phyloP scores from a whole-genome alignment of 2,329 filamentous ascomycete species.

The Zymoseptoria pseudotritici region DNA sequence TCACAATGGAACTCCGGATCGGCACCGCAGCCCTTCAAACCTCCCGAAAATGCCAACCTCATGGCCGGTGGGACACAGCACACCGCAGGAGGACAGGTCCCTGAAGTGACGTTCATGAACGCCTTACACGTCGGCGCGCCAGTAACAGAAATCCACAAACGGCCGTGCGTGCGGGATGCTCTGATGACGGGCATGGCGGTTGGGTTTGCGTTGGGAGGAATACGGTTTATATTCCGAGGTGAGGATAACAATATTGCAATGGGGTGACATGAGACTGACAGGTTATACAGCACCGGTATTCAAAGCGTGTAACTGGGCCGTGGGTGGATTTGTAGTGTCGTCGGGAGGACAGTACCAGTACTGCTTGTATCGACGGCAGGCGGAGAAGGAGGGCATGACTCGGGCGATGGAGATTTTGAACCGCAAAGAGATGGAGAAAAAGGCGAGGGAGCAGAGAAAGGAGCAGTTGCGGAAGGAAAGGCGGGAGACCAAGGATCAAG shows the following conservation, averaged over 20 bases:
- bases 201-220: conserved; percentile 66
- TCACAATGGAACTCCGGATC: conserved; percentile 27
- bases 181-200: conserved; percentile 75
- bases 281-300: conserved; percentile 48
- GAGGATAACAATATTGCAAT: conserved; percentile 17
- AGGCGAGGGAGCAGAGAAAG: conserved; percentile 43
- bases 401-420: conserved; percentile 76
- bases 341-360: conserved; percentile 74
- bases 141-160: conserved; percentile 64
- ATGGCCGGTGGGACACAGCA: conserved; percentile 51
- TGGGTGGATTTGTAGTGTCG: conserved; percentile 63
- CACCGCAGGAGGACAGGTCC: conserved; percentile 57
- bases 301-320: conserved; percentile 76
- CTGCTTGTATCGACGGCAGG: conserved; percentile 65
- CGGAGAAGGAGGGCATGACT: conserved; percentile 77
- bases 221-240: conserved; percentile 72
- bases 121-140: conserved; percentile 61
- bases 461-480: conserved; percentile 34
- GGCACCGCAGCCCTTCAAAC: conserved; percentile 15
- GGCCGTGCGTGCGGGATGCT: conserved; percentile 77
- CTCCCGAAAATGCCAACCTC: conserved; percentile 45
- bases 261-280: conserved; percentile 5
- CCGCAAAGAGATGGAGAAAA: conserved; percentile 58
- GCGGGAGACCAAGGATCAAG: conserved; percentile 37
- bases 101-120: conserved; percentile 45